These are phyloP conservation scores for Lepiota subincarnata DNA, from an alignment of 768 basidiomycete genomes.

Conservation along the genomic window DNA sequence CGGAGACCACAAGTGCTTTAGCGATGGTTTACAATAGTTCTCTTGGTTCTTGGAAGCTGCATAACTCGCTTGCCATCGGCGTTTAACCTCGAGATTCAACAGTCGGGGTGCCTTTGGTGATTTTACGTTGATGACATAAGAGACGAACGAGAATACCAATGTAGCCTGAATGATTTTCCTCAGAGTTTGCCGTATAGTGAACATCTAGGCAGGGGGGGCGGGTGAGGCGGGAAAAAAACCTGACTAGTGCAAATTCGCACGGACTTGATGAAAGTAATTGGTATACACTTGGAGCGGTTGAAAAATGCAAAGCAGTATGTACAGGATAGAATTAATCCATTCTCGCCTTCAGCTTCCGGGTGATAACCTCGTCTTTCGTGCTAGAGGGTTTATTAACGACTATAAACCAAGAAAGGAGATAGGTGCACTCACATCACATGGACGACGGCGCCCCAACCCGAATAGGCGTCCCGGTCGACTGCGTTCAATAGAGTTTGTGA, in stretches of 20 bases:
- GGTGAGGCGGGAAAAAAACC: too few relatives aligned
- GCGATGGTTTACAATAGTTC: not conserved
- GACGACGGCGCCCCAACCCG: conserved; percentile 95
- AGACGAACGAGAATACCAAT: conserved; percentile 1
- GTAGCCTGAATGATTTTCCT: not conserved
- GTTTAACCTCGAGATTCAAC: not conserved
- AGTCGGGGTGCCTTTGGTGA: not conserved
- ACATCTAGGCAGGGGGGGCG: not conserved
- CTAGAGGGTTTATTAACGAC: conserved; percentile 29
- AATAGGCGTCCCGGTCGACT: conserved; percentile 93
- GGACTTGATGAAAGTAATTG: not conserved
- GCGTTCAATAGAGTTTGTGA: conserved; percentile 94
- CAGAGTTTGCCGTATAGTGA: not conserved
- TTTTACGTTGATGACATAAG: not conserved
- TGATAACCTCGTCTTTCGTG: conserved; percentile 72
- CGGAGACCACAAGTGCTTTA: conserved; percentile 16
- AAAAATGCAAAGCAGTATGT: conserved; percentile 6
- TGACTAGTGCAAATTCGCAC: not conserved
- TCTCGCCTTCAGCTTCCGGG: conserved; percentile 82
- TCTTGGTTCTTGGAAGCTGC: conserved; percentile 1
- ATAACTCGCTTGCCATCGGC: conserved; percentile 7
- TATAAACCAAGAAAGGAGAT: not conserved
- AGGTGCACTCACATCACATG: conserved; percentile 77
- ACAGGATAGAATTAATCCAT: conserved; percentile 65
- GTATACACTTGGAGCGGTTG: conserved; percentile 3